These are phyloP conservation scores for Dryas alaskensis DNA, from an alignment of 306 rosid genomes.

Conservation along the genomic window DNA sequence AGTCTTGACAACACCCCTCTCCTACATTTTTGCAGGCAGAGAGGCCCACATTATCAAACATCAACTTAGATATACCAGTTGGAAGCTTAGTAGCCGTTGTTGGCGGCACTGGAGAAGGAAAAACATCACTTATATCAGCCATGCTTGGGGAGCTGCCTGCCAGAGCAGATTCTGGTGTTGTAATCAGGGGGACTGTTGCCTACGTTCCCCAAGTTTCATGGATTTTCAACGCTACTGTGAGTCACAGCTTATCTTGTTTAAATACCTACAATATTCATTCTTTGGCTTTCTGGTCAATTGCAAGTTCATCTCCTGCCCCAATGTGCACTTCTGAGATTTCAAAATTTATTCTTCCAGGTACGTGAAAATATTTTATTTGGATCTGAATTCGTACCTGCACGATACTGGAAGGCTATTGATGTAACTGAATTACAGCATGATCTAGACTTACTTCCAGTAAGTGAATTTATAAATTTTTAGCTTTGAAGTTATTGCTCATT, in stretches of 20 bases:
- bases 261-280: neutral
- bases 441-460: conserved; percentile 77
- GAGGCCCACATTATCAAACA: conserved; percentile 59
- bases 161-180: conserved; percentile 39
- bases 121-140: conserved; percentile 78
- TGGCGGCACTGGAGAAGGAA: conserved; percentile 96
- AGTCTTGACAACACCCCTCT: neutral
- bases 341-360: conserved; percentile 46
- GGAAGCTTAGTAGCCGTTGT: conserved; percentile 89
- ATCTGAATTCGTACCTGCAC: conserved; percentile 56
- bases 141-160: conserved; percentile 83
- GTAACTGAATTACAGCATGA: conserved; percentile 70
- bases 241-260: conserved; percentile 29
- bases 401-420: conserved; percentile 66
- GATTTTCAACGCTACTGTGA: conserved; percentile 94
- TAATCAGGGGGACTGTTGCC: conserved; percentile 79
- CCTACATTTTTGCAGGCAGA: conserved; percentile 46
- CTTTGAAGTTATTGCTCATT: conserved; percentile 15
- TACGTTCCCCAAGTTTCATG: conserved; percentile 97
- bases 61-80: conserved; percentile 65
- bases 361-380: conserved; percentile 85
- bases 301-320: conserved; percentile 3
- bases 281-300: neutral
- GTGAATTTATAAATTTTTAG: conserved; percentile 29
- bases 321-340: conserved; percentile 19